A percentile compares a stretch with the other conserved stretches of the same genome.
phyloP scores from a whole-genome alignment of 176 grass and related monocot genomes.

The Triticum dicoccoides region DNA sequence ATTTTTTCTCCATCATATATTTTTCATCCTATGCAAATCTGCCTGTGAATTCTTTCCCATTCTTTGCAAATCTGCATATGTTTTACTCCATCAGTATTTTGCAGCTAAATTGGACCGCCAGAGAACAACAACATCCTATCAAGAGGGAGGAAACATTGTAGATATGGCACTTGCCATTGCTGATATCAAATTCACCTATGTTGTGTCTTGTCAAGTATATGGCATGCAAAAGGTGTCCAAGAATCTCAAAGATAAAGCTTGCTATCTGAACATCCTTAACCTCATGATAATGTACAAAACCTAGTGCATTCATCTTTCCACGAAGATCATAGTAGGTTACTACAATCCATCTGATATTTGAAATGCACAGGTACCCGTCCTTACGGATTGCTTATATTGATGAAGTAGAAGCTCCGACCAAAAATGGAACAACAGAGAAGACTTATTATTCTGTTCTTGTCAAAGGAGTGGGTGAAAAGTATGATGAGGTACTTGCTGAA shows the following conservation, averaged over 20 bases:
- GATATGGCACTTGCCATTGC: constrained; percentile 48
- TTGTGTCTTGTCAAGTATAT: constrained; percentile 94
- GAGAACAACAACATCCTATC: constrained; percentile 32
- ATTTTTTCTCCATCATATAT: background rate
- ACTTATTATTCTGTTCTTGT: constrained; percentile 99
- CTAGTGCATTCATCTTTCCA: background rate
- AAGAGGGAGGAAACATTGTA: background rate
- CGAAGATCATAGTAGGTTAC: background rate
- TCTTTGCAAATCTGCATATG: constrained; percentile 5
- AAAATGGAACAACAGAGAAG: constrained; percentile 52
- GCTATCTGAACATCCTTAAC: constrained; percentile 83
- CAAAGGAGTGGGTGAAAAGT: constrained; percentile 72
- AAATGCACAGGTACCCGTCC: constrained; percentile 53
- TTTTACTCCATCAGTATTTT: constrained; percentile 13
- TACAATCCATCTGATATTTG: constrained; percentile 25
- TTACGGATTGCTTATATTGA: constrained; percentile 92
- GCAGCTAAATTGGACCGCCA: constrained; percentile 40
- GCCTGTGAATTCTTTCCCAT: background rate
- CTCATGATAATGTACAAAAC: constrained; percentile 71
- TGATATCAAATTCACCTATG: constrained; percentile 98
- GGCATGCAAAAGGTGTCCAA: constrained; percentile 75
- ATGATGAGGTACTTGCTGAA: constrained; percentile 65
- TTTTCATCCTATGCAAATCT: background rate
- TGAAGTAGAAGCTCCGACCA: constrained; percentile 50
- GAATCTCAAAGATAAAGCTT: constrained; percentile 43